Conservation (phyloP, 331 rosid species). For the Arachis monticola region DNA sequence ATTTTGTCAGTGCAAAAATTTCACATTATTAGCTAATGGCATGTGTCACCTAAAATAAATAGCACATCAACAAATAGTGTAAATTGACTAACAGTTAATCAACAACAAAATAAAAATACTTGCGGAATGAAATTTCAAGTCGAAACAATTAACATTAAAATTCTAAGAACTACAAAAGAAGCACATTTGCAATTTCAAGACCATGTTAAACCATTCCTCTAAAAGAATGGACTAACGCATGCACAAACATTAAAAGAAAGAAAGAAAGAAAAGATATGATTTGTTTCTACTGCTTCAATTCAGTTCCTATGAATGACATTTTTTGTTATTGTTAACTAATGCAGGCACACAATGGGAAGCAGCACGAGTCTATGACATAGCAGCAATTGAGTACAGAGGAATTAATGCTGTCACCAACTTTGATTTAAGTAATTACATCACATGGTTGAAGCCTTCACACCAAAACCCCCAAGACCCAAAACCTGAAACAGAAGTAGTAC, state of each 20-base stretch:
- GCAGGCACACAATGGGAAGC: slow-evolving; percentile 82
- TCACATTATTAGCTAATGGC: too few species aligned
- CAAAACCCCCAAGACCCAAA: slow-evolving; percentile 9
- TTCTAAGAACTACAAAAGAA: too few species aligned
- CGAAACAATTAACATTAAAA: too few species aligned
- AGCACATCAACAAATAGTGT: too few species aligned
- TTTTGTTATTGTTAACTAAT: slow-evolving; percentile 10
- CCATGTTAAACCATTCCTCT: too few species aligned
- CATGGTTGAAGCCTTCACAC: slow-evolving; percentile 68
- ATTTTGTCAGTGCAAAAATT: too few species aligned
- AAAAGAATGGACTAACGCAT: not conserved
- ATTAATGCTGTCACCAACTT: slow-evolving; percentile 80
- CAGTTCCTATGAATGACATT: slow-evolving; percentile 1
- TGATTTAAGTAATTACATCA: slow-evolving; percentile 70
- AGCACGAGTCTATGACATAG: slow-evolving; percentile 78
- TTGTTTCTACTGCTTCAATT: not conserved
- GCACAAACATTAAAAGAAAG: not conserved
- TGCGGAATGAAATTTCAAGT: too few species aligned
- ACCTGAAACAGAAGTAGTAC: slow-evolving; percentile 23
- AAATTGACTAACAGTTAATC: too few species aligned
- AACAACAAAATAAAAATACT: too few species aligned
- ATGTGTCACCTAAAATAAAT: too few species aligned
- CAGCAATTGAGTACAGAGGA: slow-evolving; percentile 83
- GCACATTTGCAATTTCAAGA: too few species aligned
- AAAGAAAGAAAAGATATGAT: not conserved